Evolutionary conservation across 306 rosid genomes (phyloP).

Genomic region (Begonia loranthoides): DNA sequence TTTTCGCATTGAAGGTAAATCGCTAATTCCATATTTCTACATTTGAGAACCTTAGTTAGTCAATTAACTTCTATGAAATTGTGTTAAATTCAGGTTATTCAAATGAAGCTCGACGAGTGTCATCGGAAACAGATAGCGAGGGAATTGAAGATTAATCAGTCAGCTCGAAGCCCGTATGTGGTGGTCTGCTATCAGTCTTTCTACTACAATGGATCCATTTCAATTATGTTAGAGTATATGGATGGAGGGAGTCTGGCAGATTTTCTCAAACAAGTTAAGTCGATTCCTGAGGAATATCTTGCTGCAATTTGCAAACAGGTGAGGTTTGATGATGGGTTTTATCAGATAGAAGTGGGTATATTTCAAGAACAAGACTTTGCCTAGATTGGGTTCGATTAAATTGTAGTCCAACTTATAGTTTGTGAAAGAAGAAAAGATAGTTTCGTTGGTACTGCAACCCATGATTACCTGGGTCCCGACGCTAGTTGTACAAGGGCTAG

Average conservation of each 20-base stretch:
- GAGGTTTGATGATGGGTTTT: not conserved
- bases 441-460: too few relatives aligned
- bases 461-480: too few relatives aligned
- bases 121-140: slow-evolving; percentile 60
- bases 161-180: slow-evolving; percentile 75
- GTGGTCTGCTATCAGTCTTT: slow-evolving; percentile 83
- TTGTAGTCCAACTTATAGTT: too few relatives aligned
- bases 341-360: too few relatives aligned
- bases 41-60: not conserved
- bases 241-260: slow-evolving; percentile 97
- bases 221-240: slow-evolving; percentile 96
- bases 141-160: slow-evolving; percentile 88
- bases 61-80: too few relatives aligned
- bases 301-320: slow-evolving; percentile 92
- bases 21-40: slow-evolving; percentile 4
- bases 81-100: slow-evolving; percentile 46
- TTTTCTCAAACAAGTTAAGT: slow-evolving; percentile 62
- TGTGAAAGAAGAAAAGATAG: too few relatives aligned
- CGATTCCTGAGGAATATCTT: slow-evolving; percentile 70
- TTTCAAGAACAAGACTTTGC: too few relatives aligned
- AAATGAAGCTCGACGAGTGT: slow-evolving; percentile 79
- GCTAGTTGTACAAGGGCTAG: too few relatives aligned
- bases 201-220: slow-evolving; percentile 72
- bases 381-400: too few relatives aligned
- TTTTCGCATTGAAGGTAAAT: slow-evolving; percentile 86